Base-by-base conservation (phyloP, 306 rosid species). In the Medicago lupulina region DNA sequence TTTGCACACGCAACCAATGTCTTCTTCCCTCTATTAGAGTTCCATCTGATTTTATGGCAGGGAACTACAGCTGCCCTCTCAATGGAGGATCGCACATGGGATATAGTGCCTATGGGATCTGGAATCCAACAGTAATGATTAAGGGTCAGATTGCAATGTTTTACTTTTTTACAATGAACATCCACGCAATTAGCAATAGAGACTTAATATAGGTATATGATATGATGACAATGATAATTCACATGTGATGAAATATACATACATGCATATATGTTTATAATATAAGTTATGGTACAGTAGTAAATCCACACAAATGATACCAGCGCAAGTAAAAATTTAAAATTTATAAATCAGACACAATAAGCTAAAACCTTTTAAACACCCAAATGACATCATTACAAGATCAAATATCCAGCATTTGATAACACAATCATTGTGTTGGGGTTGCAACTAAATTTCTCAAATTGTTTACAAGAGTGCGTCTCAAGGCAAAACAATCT, bases 1-100 rank as follows among this genome's bases (percentile, higher is more conserved):
- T 96, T 89, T 72, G 79, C 77, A 84, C 94, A 88, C 39, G 88
- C 81, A 40, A 88, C 82, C 49, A 61, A 68, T 18, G 83, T 60
- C 59, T 74, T 86, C 80, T 78, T 92, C 78, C 75, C 82, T 84
- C 63, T 89, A 39, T 66, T 67, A 41, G 74, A 39, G 66, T 76
- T 68, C 78, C 84, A 73, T 70, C 79, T 58, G 64, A 75, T 51
- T 81, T 85, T 88, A 49, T 83, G 74, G 73, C 76, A 54, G 41
- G 85, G 84, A 80, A 86, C 61, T 76, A 74, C 68, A 62, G 81
- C 70, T 78, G 88, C 89, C 86, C 86, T 92, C 83, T 85, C 93
- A 75, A 75, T 67, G 66, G 81, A 82, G 79, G 96, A 76, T 66
- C 65, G 81, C 75, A 83, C 46, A 80, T 80, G 89, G 53, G 87